Conservation (phyloP, 169 alveolate genomes). For the Hammondia hammondi region DNA sequence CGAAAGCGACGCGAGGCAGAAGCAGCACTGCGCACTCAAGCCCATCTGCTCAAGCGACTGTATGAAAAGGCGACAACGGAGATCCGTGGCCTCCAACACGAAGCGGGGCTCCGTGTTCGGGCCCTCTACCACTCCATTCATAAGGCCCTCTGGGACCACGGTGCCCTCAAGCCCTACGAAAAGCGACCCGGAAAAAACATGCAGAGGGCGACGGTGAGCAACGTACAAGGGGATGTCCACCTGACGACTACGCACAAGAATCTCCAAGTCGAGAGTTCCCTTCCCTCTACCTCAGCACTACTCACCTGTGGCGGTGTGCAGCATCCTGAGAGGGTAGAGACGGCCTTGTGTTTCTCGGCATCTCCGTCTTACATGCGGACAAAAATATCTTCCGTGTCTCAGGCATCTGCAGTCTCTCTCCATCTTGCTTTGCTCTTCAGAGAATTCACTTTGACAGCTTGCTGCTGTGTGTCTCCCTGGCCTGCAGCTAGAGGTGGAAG, state of each 20-base stretch:
- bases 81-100: neutral
- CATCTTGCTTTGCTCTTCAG: too few relatives aligned
- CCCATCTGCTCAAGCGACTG: conserved; percentile 8
- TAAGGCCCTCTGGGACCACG: conserved; percentile 19
- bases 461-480: neutral
- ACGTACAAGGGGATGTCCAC: neutral
- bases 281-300: too few relatives aligned
- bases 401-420: too few relatives aligned
- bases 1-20: neutral
- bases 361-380: too few relatives aligned
- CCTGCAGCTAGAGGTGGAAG: neutral
- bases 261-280: too few relatives aligned
- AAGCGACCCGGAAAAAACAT: neutral
- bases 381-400: too few relatives aligned
- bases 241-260: too few relatives aligned
- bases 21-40: neutral
- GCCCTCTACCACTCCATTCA: conserved; percentile 13
- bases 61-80: neutral
- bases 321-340: too few relatives aligned
- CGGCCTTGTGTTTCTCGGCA: too few relatives aligned
- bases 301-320: too few relatives aligned
- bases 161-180: conserved; percentile 7
- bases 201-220: conserved; percentile 9
- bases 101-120: conserved; percentile 9
- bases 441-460: neutral